Evolutionary conservation across 176 grass and related monocot species (phyloP).

Genomic region (Phragmites australis): DNA sequence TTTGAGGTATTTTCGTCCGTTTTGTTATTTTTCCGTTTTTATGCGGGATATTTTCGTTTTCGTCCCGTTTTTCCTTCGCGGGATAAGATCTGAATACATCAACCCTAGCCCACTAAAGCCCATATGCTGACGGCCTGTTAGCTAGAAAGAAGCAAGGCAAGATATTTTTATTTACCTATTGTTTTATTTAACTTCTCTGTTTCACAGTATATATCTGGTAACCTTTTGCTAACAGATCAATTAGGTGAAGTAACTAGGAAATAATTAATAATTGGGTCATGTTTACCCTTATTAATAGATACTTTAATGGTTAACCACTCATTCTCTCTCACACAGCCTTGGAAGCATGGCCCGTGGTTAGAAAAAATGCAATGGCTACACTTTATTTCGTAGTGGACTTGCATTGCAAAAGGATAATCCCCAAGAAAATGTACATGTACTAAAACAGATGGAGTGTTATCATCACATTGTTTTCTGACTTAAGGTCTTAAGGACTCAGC

Average conservation of each 20-base stretch:
- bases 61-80: no score
- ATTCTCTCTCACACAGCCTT: neutral
- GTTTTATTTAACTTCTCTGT: neutral
- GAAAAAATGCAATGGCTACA: neutral
- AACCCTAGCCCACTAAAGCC: no score
- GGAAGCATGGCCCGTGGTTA: neutral
- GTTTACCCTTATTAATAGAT: neutral
- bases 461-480: neutral
- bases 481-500: neutral
- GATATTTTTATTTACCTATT: neutral
- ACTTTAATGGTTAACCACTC: neutral
- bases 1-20: no score
- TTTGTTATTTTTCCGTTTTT: no score
- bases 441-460: neutral
- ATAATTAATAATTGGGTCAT: constrained; percentile 5
- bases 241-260: neutral
- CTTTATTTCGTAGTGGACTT: neutral
- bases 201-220: neutral
- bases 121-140: no score
- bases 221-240: neutral
- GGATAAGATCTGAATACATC: no score
- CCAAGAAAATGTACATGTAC: neutral
- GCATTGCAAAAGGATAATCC: neutral
- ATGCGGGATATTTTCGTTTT: no score
- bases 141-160: constrained; percentile 79